Base-by-base conservation (phyloP, 352 stramenopile species). In the Globisporangium nodosum region DNA sequence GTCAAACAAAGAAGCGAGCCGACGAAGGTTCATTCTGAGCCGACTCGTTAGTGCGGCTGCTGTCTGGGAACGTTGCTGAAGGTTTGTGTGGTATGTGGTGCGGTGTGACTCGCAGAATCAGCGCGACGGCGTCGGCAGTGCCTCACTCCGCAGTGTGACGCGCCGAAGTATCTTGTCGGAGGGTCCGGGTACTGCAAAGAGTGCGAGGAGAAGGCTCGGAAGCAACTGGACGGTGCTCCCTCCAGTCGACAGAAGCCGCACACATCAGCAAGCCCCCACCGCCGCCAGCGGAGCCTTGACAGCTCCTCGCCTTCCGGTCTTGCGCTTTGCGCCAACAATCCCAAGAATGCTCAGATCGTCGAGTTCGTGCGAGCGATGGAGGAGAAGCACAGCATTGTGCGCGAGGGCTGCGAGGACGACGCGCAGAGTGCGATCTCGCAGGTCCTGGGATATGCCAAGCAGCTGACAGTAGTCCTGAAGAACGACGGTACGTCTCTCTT, bases 111-210 rank as follows among this genome's bases (percentile, higher is more conserved):
- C n/a, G 46, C 33, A 89, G 78, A 89, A 12, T 72, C 67, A 52
- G 73, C 78, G 13, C 62, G 73, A 5, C 70, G 75, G 7, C 57
- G 78, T 3, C 65, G 66, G 0, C 78, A 80, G 40, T 92, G 82
- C n/a, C 63, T 90, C 37, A 89, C 78, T 11, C 69, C 78, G 33
- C 66, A 81, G 11, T 92, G 82, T 35, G 82, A 92, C 58, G 82
- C 82, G 2, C 79, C 82, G 39, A 64, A 58, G 35, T 89, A 82
- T 63, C 64, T 92, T 1, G 66, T 92, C 18, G 71, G 77, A 7
- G 5, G 60, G 5, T 89, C 78, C 0, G 82, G 82, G 0, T 90
- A 81, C 48, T 92, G 82, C 60, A 68, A 78, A 52, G 73, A 83
- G 42, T 89, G 79, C 51, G 71, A 88, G 54, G 76, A 81, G 52